Percentiles rank a stretch among this genome's conserved stretches.
Evolutionary conservation across 768 basidiomycete species (phyloP).

Genomic region (Russula ochroleuca): DNA sequence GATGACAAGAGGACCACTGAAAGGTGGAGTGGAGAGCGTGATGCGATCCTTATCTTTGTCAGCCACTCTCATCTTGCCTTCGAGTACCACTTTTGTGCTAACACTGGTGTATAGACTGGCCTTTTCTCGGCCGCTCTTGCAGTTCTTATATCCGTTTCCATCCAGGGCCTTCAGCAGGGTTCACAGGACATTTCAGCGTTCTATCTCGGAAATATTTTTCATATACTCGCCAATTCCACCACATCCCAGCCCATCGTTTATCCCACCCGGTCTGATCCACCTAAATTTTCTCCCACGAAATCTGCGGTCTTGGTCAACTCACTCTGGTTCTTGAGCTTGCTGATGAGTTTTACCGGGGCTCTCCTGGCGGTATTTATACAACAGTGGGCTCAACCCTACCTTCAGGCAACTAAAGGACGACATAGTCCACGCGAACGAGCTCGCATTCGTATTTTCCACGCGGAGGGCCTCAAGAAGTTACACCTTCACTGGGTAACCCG

Average conservation of each 20-base stretch:
- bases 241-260: background rate
- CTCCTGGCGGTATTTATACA: slow-evolving; percentile 45
- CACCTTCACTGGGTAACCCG: slow-evolving; percentile 41
- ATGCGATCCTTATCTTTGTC: slow-evolving; percentile 22
- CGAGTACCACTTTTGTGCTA: background rate
- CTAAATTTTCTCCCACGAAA: slow-evolving; percentile 25
- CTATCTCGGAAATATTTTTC: slow-evolving; percentile 14
- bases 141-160: slow-evolving; percentile 12
- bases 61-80: background rate
- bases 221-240: background rate
- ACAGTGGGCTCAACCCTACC: slow-evolving; percentile 42
- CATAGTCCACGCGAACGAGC: slow-evolving; percentile 35
- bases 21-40: slow-evolving; percentile 20
- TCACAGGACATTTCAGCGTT: slow-evolving; percentile 3
- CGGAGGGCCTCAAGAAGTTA: slow-evolving; percentile 41
- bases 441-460: slow-evolving; percentile 38
- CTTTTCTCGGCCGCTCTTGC: slow-evolving; percentile 25
- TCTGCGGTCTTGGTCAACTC: slow-evolving; percentile 39
- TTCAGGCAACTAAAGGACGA: slow-evolving; percentile 24
- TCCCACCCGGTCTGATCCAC: slow-evolving; percentile 5
- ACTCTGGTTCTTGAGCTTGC: slow-evolving; percentile 40
- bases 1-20: slow-evolving; percentile 17
- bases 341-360: slow-evolving; percentile 42
- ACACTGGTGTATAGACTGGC: slow-evolving; percentile 12
- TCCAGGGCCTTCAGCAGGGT: slow-evolving; percentile 10